Evolutionary conservation across 768 basidiomycete species (phyloP).

Genomic region (Tulasnella sp.): DNA sequence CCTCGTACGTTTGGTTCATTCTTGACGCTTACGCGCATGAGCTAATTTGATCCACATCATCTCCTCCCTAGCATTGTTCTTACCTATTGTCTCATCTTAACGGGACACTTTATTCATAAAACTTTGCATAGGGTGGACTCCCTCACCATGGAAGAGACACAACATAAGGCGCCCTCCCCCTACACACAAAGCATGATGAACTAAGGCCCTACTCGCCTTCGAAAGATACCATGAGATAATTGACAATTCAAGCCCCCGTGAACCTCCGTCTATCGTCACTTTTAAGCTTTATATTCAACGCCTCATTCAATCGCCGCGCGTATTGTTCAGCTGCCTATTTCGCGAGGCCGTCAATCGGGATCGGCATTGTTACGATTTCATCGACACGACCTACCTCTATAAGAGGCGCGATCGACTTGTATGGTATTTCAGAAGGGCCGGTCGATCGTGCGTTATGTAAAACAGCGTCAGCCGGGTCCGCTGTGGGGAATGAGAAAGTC

Average conservation of each 20-base stretch:
- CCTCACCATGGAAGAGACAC: background rate
- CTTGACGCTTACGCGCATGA: background rate
- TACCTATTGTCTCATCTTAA: background rate
- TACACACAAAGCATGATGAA: background rate
- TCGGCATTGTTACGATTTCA: background rate
- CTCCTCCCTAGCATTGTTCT: background rate
- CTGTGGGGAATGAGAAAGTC: slow-evolving; percentile 46
- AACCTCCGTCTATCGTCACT: slow-evolving; percentile 7
- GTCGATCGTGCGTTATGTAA: slow-evolving; percentile 55
- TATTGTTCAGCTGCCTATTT: slow-evolving; percentile 54
- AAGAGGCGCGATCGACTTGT: slow-evolving; percentile 37
- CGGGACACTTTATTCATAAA: background rate
- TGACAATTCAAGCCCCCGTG: background rate
- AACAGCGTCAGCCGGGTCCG: slow-evolving; percentile 24
- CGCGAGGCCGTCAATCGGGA: background rate
- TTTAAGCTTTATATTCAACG: slow-evolving; percentile 34
- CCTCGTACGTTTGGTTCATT: background rate
- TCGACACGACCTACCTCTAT: slow-evolving; percentile 37
- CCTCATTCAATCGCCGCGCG: slow-evolving; percentile 42
- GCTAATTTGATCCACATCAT: background rate
- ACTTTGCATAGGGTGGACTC: background rate
- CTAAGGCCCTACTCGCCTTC: too few species aligned
- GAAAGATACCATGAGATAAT: background rate
- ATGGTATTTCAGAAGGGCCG: slow-evolving; percentile 48
- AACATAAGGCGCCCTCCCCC: background rate